phyloP scores from a whole-genome alignment of 1,284 basidiomycete genomes.

The Rhodotorula glutinis region DNA sequence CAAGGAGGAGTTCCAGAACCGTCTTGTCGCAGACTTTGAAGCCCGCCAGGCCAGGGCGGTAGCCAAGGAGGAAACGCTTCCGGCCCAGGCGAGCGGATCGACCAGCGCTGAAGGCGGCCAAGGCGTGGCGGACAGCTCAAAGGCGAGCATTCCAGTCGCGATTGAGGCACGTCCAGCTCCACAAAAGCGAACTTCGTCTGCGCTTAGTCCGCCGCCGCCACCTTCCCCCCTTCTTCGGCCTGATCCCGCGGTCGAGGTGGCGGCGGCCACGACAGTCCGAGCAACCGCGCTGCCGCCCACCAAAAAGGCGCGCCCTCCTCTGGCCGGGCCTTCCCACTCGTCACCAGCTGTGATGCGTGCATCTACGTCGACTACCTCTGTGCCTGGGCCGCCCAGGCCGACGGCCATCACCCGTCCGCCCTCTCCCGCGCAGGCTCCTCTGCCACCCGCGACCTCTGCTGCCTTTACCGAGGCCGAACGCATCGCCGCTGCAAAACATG shows the following conservation, averaged over 20 bases:
- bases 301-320: background rate
- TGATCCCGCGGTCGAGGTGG: background rate
- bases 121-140: too few relatives aligned
- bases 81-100: too few relatives aligned
- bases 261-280: background rate
- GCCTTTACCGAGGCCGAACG: background rate
- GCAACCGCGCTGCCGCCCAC: background rate
- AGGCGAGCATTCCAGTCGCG: too few relatives aligned
- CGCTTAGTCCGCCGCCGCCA: background rate
- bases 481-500: constrained; percentile 9
- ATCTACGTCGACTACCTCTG: background rate
- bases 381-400: background rate
- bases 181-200: background rate
- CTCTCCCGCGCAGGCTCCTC: background rate
- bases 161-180: too few relatives aligned
- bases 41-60: too few relatives aligned
- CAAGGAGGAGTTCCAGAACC: too few relatives aligned
- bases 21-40: too few relatives aligned
- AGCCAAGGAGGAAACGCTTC: too few relatives aligned
- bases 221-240: too few relatives aligned
- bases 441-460: background rate
- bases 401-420: background rate
- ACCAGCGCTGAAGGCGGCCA: too few relatives aligned
- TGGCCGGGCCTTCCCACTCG: background rate
- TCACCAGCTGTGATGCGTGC: background rate